Percentiles rank a stretch among this genome's conserved stretches.
phyloP scores from a whole-genome alignment of 495 filamentous ascomycete genomes.

The Choiromyces venosus region DNA sequence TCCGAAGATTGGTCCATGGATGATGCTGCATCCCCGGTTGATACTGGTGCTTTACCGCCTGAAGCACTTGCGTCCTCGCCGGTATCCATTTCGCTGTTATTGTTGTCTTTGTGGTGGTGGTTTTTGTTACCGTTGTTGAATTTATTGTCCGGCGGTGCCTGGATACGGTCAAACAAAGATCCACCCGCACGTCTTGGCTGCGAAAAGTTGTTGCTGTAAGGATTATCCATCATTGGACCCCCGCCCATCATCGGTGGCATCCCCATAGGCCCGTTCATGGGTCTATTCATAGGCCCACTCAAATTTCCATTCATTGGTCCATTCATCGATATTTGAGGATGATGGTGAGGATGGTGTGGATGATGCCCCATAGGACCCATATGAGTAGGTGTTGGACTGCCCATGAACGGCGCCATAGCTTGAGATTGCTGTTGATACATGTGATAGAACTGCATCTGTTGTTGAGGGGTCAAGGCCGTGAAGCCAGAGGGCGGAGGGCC shows the following conservation, averaged over 20 bases:
- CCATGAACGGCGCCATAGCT: constrained; percentile 67
- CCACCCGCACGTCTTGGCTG: constrained; percentile 41
- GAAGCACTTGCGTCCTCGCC: constrained; percentile 14
- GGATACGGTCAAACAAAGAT: constrained; percentile 73
- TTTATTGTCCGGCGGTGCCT: constrained; percentile 44
- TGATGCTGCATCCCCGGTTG: constrained; percentile 22
- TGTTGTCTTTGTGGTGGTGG: constrained; percentile 5
- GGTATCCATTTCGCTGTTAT: constrained; percentile 26
- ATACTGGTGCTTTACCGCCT: neutral
- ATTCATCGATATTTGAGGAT: constrained; percentile 27
- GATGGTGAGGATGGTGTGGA: neutral
- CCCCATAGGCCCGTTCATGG: constrained; percentile 19
- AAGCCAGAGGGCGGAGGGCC: constrained; percentile 19
- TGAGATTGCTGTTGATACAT: constrained; percentile 86
- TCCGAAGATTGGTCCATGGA: constrained; percentile 26
- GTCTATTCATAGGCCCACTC: constrained; percentile 26
- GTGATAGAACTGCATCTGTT: constrained; percentile 72
- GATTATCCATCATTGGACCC: constrained; percentile 40
- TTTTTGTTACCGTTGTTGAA: constrained; percentile 1
- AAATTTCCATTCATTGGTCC: constrained; percentile 31
- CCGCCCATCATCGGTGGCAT: constrained; percentile 32
- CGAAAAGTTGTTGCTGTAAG: constrained; percentile 38
- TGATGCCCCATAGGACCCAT: constrained; percentile 26
- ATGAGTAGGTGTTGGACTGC: constrained; percentile 26
- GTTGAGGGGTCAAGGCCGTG: constrained; percentile 53